Percentiles rank a stretch among this genome's conserved stretches.
Conservation (phyloP, 2,329 filamentous ascomycete genomes). For the Ophiocordyceps camponoti-leonardi region DNA sequence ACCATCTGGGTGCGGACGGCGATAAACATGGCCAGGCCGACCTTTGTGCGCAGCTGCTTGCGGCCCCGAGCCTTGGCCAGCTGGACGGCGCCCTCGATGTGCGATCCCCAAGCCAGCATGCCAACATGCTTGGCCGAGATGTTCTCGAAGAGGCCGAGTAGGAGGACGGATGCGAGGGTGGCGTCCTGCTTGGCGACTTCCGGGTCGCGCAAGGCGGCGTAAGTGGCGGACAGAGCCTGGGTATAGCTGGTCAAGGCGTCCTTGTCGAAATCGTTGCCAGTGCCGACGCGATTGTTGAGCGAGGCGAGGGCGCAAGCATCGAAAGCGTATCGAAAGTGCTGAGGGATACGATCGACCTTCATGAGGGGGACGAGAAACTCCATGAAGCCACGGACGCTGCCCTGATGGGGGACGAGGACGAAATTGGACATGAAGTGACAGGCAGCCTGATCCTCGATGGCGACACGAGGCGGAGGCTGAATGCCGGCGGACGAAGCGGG, state of each 20-base stretch:
- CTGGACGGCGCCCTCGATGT: conserved; percentile 46
- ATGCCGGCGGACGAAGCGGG: conserved; percentile 6
- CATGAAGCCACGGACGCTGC: conserved; percentile 35
- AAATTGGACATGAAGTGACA: conserved; percentile 46
- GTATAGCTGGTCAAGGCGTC: conserved; percentile 34
- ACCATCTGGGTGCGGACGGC: conserved; percentile 45
- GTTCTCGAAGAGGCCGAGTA: conserved; percentile 44
- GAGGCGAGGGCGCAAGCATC: conserved; percentile 41
- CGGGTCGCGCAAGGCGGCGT: conserved; percentile 33
- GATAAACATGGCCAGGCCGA: conserved; percentile 37
- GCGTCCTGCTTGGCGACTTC: conserved; percentile 32
- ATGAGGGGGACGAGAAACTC: conserved; percentile 42
- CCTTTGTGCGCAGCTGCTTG: conserved; percentile 33
- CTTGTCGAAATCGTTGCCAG: conserved; percentile 15
- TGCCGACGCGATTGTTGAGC: conserved; percentile 30
- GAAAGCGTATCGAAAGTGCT: conserved; percentile 38
- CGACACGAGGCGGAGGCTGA: conserved; percentile 20
- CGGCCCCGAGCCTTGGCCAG: conserved; percentile 39
- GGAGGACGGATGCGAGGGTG: conserved; percentile 40
- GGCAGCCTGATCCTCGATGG: conserved; percentile 35
- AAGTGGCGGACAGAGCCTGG: conserved; percentile 33
- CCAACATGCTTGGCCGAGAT: conserved; percentile 37
- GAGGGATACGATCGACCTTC: conserved; percentile 21
- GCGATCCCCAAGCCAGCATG: conserved; percentile 42
- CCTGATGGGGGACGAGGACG: conserved; percentile 33